Evolutionary conservation across 768 basidiomycete species (phyloP).

Genomic region (Boletus rubropictus): DNA sequence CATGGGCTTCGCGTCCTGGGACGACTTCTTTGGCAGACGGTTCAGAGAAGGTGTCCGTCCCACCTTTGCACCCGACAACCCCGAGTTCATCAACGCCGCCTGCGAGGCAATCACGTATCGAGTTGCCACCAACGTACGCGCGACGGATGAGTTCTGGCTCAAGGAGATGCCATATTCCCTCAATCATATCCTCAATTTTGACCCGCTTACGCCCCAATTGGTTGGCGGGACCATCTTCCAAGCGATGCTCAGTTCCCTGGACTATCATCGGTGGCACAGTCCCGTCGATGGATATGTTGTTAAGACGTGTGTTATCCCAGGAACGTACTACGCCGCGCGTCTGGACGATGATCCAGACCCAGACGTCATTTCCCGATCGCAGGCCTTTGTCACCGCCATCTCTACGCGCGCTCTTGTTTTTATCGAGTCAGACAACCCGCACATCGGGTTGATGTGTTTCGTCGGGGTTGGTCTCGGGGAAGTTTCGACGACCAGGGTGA

Average conservation of each 20-base stretch:
- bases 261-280: constrained; percentile 40
- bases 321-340: constrained; percentile 44
- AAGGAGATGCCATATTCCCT: constrained; percentile 59
- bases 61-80: constrained; percentile 22
- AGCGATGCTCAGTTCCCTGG: constrained; percentile 45
- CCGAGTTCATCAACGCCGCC: constrained; percentile 37
- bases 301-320: constrained; percentile 41
- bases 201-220: constrained; percentile 37
- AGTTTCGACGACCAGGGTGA: constrained; percentile 53
- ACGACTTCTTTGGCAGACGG: constrained; percentile 48
- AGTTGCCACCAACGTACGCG: constrained; percentile 32
- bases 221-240: constrained; percentile 50
- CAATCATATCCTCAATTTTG: constrained; percentile 44
- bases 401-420: constrained; percentile 54
- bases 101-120: constrained; percentile 53
- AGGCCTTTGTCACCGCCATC: constrained; percentile 39
- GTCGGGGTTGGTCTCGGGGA: constrained; percentile 58
- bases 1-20: constrained; percentile 45
- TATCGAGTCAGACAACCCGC: constrained; percentile 49
- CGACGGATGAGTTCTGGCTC: constrained; percentile 49
- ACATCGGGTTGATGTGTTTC: constrained; percentile 55
- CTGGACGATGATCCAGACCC: constrained; percentile 26
- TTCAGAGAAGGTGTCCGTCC: constrained; percentile 34
- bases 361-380: constrained; percentile 7
- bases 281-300: constrained; percentile 46